These are phyloP conservation scores for Melanomma pulvis-pyrius DNA, from an alignment of 495 filamentous ascomycete species.

Conservation along the genomic window DNA sequence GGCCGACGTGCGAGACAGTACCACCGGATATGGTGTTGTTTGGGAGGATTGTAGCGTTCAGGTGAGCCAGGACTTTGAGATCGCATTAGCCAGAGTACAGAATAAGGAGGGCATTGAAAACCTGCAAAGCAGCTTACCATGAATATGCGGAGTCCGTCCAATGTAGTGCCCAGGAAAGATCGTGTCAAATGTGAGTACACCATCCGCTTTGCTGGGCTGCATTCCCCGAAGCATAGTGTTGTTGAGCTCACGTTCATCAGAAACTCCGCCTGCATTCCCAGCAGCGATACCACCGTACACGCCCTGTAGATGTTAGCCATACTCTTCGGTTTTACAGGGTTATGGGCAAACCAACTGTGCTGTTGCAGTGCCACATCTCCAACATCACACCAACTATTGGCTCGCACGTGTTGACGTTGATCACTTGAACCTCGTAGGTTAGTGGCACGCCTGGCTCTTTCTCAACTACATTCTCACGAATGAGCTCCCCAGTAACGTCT, in stretches of 20 bases:
- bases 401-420: slow-evolving; percentile 62
- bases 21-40: slow-evolving; percentile 59
- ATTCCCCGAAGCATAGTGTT: slow-evolving; percentile 56
- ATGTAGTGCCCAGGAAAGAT: slow-evolving; percentile 64
- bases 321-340: background rate
- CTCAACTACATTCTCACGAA: slow-evolving; percentile 58
- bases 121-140: slow-evolving; percentile 33
- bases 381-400: slow-evolving; percentile 57
- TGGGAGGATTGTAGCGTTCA: slow-evolving; percentile 48
- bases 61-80: slow-evolving; percentile 18
- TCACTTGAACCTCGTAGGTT: slow-evolving; percentile 61
- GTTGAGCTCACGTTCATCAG: slow-evolving; percentile 47
- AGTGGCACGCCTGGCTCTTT: slow-evolving; percentile 59
- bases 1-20: slow-evolving; percentile 58
- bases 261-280: slow-evolving; percentile 10
- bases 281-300: slow-evolving; percentile 52
- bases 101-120: background rate
- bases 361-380: slow-evolving; percentile 63
- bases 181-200: slow-evolving; percentile 58
- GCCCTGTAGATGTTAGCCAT: slow-evolving; percentile 41
- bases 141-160: slow-evolving; percentile 61
- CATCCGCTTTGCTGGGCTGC: slow-evolving; percentile 53
- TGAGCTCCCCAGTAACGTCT: slow-evolving; percentile 47
- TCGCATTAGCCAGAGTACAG: background rate
- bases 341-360: slow-evolving; percentile 45